A percentile compares a stretch with the other conserved stretches of the same genome.
Conservation (phyloP, 176 grass and related monocot species). For the Alopecurus myosuroides region DNA sequence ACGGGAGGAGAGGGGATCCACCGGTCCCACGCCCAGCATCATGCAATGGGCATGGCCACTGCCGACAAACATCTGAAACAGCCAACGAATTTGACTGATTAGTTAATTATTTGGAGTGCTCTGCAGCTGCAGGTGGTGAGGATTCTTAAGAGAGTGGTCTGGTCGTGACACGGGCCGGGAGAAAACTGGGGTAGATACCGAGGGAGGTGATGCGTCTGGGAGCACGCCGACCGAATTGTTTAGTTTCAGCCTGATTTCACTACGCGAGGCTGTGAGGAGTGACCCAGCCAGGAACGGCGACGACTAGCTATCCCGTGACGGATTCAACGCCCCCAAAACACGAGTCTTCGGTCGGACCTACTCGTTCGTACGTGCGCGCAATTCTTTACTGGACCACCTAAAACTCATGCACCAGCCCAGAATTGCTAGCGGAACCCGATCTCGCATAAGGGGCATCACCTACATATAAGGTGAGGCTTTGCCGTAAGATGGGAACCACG, state of each 20-base stretch:
- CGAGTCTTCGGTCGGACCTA: no score
- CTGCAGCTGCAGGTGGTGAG: background rate
- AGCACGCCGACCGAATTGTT: slow-evolving; percentile 13
- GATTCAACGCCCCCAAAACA: no score
- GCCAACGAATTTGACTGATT: background rate
- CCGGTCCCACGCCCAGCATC: no score
- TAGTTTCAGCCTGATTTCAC: background rate
- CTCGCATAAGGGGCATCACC: no score
- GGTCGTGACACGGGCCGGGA: background rate
- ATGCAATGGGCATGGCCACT: background rate
- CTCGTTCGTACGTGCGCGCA: no score
- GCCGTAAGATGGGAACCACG: no score
- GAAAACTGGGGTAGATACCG: background rate
- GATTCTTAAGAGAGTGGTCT: background rate
- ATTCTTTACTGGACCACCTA: no score
- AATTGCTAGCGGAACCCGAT: no score
- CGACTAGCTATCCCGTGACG: no score
- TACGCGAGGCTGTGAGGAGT: background rate
- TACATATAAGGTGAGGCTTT: no score
- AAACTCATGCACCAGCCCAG: no score
- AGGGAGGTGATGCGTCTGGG: slow-evolving; percentile 2
- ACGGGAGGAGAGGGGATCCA: background rate
- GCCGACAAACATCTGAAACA: background rate
- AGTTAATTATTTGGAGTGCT: background rate
- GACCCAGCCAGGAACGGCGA: no score